phyloP scores from a whole-genome alignment of 2,329 filamentous ascomycete species.

The Phyllosticta capitalensis region DNA sequence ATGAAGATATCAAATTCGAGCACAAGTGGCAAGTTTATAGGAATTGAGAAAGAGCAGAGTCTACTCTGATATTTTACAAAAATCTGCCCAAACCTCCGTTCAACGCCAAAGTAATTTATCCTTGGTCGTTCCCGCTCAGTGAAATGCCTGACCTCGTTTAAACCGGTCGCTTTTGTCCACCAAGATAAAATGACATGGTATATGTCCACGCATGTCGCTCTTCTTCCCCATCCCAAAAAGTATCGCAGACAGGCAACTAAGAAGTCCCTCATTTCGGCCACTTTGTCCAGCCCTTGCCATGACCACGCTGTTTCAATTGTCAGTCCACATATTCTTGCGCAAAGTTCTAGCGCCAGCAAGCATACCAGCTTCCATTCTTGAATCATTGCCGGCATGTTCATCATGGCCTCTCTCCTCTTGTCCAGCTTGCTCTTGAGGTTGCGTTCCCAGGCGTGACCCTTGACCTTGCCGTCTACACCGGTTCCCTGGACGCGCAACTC shows the following conservation, averaged over 20 bases:
- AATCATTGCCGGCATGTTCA: conserved; percentile 89
- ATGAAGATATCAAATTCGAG: not conserved
- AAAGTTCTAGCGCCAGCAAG: not conserved
- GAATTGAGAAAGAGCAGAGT: not conserved
- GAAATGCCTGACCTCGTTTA: not conserved
- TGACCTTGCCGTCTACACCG: conserved; percentile 83
- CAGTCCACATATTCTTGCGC: conserved; percentile 22
- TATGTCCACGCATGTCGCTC: not conserved
- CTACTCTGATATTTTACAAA: not conserved
- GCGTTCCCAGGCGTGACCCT: conserved; percentile 90
- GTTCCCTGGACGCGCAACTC: conserved; percentile 85
- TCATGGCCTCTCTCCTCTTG: conserved; percentile 81
- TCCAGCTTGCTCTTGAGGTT: conserved; percentile 76
- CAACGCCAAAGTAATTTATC: not conserved
- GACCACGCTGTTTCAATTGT: conserved; percentile 47
- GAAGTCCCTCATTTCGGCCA: conserved; percentile 48
- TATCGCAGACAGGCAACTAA: not conserved
- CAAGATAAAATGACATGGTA: not conserved
- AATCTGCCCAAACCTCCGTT: not conserved
- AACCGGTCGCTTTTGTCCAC: not conserved
- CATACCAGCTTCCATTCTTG: conserved; percentile 82
- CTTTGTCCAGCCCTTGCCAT: conserved; percentile 66
- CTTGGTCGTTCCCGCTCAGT: not conserved
- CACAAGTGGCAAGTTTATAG: not conserved
- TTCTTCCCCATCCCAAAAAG: not conserved